Conservation (phyloP, 139 green algal species). For the Micromonas commoda region DNA sequence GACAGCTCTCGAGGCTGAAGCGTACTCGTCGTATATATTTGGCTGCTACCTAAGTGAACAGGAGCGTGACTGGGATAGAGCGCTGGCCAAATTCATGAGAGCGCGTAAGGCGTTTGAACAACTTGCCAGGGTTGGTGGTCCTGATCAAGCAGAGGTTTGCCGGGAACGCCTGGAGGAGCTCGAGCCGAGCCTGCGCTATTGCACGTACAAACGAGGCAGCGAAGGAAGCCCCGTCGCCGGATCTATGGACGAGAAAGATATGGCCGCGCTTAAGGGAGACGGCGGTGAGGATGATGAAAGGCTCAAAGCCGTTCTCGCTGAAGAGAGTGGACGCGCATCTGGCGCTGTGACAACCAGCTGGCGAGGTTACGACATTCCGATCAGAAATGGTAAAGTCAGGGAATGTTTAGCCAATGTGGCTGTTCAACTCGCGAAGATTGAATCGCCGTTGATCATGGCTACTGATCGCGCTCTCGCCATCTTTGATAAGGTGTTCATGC, state of each 20-base stretch:
- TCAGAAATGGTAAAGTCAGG: neutral
- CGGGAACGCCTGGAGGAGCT: slow-evolving; percentile 75
- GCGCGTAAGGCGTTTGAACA: slow-evolving; percentile 56
- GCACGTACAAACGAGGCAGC: slow-evolving; percentile 67
- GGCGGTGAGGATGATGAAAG: slow-evolving; percentile 22
- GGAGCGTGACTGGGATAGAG: slow-evolving; percentile 63
- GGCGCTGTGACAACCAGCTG: slow-evolving; percentile 18
- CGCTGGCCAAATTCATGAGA: slow-evolving; percentile 57
- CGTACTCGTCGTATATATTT: slow-evolving; percentile 66
- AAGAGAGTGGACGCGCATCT: neutral
- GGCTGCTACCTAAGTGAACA: slow-evolving; percentile 70
- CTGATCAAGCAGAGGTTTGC: slow-evolving; percentile 62
- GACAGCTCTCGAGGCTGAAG: slow-evolving; percentile 75
- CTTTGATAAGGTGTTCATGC: slow-evolving; percentile 60
- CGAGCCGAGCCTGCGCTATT: slow-evolving; percentile 70
- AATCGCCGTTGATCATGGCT: slow-evolving; percentile 25
- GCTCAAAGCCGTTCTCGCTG: slow-evolving; percentile 17
- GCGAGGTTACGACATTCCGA: slow-evolving; percentile 5
- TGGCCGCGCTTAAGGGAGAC: neutral
- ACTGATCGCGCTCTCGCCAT: slow-evolving; percentile 44
- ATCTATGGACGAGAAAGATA: slow-evolving; percentile 20
- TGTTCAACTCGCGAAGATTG: slow-evolving; percentile 25
- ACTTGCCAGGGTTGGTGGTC: slow-evolving; percentile 60
- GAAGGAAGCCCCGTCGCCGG: slow-evolving; percentile 7
- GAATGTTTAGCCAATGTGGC: slow-evolving; percentile 1